Evolutionary conservation across 768 basidiomycete genomes (phyloP), one percentile per base, ranked within the genome.

Genomic region (Chalciporus sphaerocephalus): DNA sequence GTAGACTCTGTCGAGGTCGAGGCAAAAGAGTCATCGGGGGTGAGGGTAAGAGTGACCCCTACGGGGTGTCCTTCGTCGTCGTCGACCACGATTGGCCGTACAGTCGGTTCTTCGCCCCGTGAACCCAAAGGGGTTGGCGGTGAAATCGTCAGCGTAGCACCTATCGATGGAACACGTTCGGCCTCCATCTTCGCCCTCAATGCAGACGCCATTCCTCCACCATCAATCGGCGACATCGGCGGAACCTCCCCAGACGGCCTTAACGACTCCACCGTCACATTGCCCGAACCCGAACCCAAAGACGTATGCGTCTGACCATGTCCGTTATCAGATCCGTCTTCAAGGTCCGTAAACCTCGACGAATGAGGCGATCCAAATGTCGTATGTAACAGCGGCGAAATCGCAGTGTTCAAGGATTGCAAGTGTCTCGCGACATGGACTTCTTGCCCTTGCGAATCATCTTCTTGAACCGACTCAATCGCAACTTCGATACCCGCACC

Each of bases 301-400:
- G 38, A 44, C 42, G 54, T 56, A 28, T 46, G 22, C 36, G 55
- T 48, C 47, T 42, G 58, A 13, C 36, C 43, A 16, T 55, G 44
- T 28, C 50, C 56, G 28, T 54, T 53, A 50, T 61, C 61, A 5
- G 60, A 57, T 23, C 55, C 58, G 13, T 60, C 65, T 32, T 65
- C 65, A 11, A 44, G 15, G 18, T 67, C 63, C 23, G 65, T 63
- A 38, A 54, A 58, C 46, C 57, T 49, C 27, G 61, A 61, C 15
- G 68, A 62, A 50, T 59, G 51, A 3, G 70, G 72, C 13, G 73
- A 72, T 34, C 68, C 62, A 53, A 75, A 75, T 8, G 62, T 61
- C 24, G 72, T 65, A 54, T 74, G 71, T 33, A 74, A 53, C 7
- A 73, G 44, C 15, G 73, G 72, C 7, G 71, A 70, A 1, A 65